Conservation (phyloP, 768 basidiomycete species). For the Serendipita sp. region DNA sequence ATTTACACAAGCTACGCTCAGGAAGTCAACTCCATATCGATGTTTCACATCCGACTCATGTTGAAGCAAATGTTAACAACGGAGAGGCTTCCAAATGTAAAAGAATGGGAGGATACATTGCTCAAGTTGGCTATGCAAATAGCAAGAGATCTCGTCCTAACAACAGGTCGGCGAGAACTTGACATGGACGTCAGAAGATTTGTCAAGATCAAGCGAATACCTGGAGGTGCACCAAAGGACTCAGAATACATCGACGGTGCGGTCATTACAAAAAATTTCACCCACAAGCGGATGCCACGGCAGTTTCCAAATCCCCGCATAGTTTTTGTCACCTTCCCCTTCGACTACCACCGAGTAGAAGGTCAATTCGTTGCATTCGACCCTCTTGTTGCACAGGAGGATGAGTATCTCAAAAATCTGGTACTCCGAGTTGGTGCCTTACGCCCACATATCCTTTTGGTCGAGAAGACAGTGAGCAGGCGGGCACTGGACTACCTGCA, state of each 20-base stretch:
- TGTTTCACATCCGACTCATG: conserved; percentile 82
- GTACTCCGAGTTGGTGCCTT: conserved; percentile 80
- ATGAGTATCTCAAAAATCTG: conserved; percentile 79
- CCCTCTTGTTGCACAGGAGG: conserved; percentile 81
- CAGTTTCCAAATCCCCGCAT: conserved; percentile 72
- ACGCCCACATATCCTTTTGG: conserved; percentile 83
- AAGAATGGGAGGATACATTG: conserved; percentile 79
- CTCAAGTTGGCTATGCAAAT: conserved; percentile 71
- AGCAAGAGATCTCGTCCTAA: conserved; percentile 72
- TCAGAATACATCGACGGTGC: conserved; percentile 96
- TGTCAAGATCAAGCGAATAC: conserved; percentile 97
- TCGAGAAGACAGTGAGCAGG: conserved; percentile 81
- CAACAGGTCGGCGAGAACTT: conserved; percentile 65
- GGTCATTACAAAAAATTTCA: conserved; percentile 95
- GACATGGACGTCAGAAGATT: conserved; percentile 91
- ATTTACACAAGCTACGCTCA: conserved; percentile 47
- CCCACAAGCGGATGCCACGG: conserved; percentile 88
- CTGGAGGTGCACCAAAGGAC: conserved; percentile 79
- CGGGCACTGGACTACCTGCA: conserved; percentile 78
- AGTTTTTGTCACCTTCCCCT: conserved; percentile 90
- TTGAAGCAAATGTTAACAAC: conserved; percentile 76
- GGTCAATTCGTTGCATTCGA: conserved; percentile 89
- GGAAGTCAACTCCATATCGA: conserved; percentile 70
- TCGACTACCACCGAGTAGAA: conserved; percentile 85
- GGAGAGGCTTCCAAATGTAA: conserved; percentile 65